These are phyloP conservation scores for Saccharum hybrid DNA, from an alignment of 202 grass and related monocot species.

Conservation along the genomic window DNA sequence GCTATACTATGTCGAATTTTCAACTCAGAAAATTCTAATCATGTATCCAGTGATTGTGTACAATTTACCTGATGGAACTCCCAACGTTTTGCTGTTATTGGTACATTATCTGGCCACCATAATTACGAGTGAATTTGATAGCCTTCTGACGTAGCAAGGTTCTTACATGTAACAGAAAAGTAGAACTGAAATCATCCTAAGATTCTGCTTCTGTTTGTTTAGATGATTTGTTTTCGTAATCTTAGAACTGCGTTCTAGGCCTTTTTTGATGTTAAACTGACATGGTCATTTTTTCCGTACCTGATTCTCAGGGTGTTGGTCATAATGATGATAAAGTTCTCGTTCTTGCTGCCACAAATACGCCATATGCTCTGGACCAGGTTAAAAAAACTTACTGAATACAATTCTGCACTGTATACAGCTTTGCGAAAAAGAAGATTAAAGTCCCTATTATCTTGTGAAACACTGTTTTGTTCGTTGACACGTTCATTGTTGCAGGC, in stretches of 20 bases:
- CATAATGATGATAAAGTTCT: constrained; percentile 99
- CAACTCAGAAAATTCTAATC: neutral
- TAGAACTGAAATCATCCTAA: neutral
- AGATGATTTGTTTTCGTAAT: neutral
- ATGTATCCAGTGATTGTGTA: neutral
- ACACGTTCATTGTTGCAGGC: constrained; percentile 57
- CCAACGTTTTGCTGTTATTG: neutral
- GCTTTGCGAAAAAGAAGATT: neutral
- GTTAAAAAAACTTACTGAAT: constrained; percentile 43
- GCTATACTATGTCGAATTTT: neutral
- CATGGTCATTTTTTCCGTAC: neutral
- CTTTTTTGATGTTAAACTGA: neutral
- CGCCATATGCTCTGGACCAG: constrained; percentile 93
- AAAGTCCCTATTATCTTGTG: neutral
- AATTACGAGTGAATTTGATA: constrained; percentile 2
- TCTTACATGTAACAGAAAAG: neutral
- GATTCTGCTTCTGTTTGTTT: neutral
- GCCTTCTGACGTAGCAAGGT: neutral
- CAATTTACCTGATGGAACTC: neutral
- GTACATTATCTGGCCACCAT: neutral
- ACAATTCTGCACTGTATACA: constrained; percentile 15
- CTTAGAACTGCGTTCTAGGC: neutral
- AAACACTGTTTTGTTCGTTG: constrained; percentile 37
- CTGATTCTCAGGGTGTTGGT: constrained; percentile 77
- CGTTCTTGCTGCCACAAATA: constrained; percentile 96